Conservation (phyloP, 176 grass and related monocot genomes). For the Themeda triandra region DNA sequence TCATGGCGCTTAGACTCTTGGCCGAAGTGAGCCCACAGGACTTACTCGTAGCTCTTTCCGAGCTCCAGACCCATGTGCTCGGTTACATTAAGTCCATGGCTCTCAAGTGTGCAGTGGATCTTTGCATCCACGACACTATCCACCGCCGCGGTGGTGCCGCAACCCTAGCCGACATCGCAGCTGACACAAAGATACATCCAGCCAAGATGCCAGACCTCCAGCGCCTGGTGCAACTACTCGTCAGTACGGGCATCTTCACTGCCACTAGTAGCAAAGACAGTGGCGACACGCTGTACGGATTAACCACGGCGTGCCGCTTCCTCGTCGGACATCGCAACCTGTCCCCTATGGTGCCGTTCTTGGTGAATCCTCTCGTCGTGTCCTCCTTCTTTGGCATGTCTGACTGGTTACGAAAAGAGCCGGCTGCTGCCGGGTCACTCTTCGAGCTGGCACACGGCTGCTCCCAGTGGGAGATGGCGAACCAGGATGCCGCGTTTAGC, state of each 20-base stretch:
- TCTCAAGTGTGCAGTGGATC: no score
- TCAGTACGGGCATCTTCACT: no score
- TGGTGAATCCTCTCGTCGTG: background rate
- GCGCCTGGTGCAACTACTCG: no score
- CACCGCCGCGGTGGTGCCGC: no score
- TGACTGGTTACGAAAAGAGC: conserved; percentile 4
- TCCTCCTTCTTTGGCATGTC: conserved; percentile 29
- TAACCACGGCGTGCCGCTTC: conserved; percentile 14
- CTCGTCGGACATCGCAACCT: background rate
- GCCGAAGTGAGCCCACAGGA: conserved; percentile 26
- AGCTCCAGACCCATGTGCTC: background rate
- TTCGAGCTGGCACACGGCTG: conserved; percentile 17
- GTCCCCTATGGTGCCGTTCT: conserved; percentile 1
- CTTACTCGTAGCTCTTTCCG: background rate
- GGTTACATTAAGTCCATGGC: no score
- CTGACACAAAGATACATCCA: no score
- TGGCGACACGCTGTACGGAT: background rate
- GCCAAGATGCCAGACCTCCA: no score
- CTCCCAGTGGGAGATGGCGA: conserved; percentile 14
- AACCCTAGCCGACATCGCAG: no score
- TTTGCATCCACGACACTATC: no score
- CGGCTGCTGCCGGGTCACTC: background rate
- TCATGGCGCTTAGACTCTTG: background rate
- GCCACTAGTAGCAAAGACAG: no score
- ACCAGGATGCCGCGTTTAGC: background rate